Evolutionary conservation across 2,329 filamentous ascomycete genomes (phyloP), one percentile per base, ranked within the genome.

Genomic region (Graphilbum ipis-grandicollis): DNA sequence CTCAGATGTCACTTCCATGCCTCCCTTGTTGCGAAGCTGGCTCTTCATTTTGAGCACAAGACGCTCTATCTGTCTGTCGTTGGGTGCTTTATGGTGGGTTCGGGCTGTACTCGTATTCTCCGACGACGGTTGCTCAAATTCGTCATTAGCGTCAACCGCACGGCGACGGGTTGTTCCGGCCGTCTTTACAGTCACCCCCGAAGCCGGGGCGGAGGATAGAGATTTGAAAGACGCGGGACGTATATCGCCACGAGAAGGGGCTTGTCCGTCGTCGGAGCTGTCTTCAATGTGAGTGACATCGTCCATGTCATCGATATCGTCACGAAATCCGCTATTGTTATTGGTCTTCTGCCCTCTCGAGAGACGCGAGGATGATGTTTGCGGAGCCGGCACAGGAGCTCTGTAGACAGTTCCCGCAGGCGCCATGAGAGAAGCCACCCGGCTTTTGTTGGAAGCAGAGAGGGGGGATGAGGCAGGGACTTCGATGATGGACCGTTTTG

Each of bases 401-500:
- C 71, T 68, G 48, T 80, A 88, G 9, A 65, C 55, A 0, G 84
- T 92, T 7, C 84, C 80, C 33, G 75, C 68, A 21, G 84, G 81
- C 26, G 82, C 80, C 62, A 92, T 79, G 32, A 71, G 57, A 43
- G 63, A 74, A 18, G 67, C 70, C 78, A 32, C 60, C 60, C 13
- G 14, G 10, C 26, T 13, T 13, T 28, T 28, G 26, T 4, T 13
- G 12, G 10, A 7, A 28, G 14, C 10, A n/a, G 10, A 28, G 26
- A 13, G 26, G 12, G 26, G 12, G 12, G 88, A 94, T 3, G 86
- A 94, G n/a, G 83, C 82, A 22, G 79, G 76, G 3, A 94, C 86
- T 54, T 93, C 86, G 39, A 94, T 52, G 15, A 61, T 48, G 25
- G 60, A 59, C 19, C 55, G 47, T 9, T 60, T 59, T 5, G 38